A percentile compares a stretch with the other conserved stretches of the same genome.
phyloP scores from a whole-genome alignment of 495 filamentous ascomycete species.

The Neurospora africana region DNA sequence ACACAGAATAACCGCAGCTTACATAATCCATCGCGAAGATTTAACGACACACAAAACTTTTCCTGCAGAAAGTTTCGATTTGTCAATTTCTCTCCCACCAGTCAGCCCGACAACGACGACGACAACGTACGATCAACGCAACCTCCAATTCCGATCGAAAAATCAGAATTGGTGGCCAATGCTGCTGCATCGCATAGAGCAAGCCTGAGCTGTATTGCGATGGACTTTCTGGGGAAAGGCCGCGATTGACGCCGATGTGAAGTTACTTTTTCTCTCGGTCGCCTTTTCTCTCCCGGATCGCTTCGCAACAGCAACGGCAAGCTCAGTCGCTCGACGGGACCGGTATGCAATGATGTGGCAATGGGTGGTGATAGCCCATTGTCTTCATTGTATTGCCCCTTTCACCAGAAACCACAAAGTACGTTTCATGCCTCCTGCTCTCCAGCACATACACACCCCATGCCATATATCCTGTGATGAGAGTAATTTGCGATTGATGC shows the following conservation, averaged over 20 bases:
- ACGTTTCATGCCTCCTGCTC: background rate
- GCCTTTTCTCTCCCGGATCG: background rate
- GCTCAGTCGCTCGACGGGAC: background rate
- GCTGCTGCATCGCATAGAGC: background rate
- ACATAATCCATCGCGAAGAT: background rate
- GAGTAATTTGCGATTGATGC: slow-evolving; percentile 28
- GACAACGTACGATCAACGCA: background rate
- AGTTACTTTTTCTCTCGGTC: background rate
- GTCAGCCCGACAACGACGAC: background rate
- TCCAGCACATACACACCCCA: background rate
- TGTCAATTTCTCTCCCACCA: background rate
- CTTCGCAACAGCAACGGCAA: background rate
- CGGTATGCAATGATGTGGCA: background rate
- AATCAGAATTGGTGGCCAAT: background rate
- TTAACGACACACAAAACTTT: background rate
- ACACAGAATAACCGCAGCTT: background rate
- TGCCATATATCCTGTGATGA: slow-evolving; percentile 13
- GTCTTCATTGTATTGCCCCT: background rate
- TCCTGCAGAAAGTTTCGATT: background rate
- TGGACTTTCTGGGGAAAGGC: background rate
- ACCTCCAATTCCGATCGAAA: background rate
- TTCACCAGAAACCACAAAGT: background rate
- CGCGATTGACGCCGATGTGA: background rate
- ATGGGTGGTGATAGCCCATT: background rate
- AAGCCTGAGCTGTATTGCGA: background rate